Percentiles rank a stretch among this genome's conserved stretches.
These are phyloP conservation scores for Daedaleopsis sinensis DNA, from an alignment of 768 basidiomycete species.

Conservation along the genomic window DNA sequence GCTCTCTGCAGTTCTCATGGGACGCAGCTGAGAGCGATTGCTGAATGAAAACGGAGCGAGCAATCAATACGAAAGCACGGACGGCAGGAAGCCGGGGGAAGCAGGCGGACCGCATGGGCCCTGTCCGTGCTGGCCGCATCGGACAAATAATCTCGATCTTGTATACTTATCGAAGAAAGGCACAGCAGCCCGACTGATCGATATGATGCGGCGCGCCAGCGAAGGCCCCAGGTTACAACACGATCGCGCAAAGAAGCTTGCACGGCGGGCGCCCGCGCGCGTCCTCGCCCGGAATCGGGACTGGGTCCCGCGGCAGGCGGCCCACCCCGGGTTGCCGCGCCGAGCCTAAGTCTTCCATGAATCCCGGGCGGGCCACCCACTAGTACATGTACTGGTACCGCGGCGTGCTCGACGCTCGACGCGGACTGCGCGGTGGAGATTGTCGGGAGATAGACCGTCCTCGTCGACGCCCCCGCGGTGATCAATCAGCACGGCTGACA, in stretches of 20 bases:
- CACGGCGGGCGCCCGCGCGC: background rate
- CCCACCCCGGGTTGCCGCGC: background rate
- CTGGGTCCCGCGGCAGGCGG: background rate
- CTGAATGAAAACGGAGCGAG: slow-evolving; percentile 3
- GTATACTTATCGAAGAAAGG: slow-evolving; percentile 15
- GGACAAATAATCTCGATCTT: slow-evolving; percentile 15
- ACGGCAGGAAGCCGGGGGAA: slow-evolving; percentile 13
- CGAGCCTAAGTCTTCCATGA: background rate
- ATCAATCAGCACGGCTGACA: slow-evolving; percentile 17
- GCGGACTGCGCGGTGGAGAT: slow-evolving; percentile 19
- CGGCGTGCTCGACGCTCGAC: background rate
- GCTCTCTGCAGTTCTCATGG: slow-evolving; percentile 8
- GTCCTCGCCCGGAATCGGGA: background rate
- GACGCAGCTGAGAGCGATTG: background rate
- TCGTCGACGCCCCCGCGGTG: slow-evolving; percentile 13
- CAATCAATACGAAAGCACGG: slow-evolving; percentile 4
- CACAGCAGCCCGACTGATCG: slow-evolving; percentile 15
- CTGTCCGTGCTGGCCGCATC: slow-evolving; percentile 13
- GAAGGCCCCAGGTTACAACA: background rate
- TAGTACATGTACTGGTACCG: no score
- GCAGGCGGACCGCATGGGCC: slow-evolving; percentile 21
- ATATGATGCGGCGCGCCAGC: slow-evolving; percentile 13
- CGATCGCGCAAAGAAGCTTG: slow-evolving; percentile 16
- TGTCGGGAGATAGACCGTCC: slow-evolving; percentile 22
- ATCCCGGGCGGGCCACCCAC: background rate